Evolutionary conservation across 768 basidiomycete genomes (phyloP), one percentile per base, ranked within the genome.

Genomic region (Gautieria morchelliformis): DNA sequence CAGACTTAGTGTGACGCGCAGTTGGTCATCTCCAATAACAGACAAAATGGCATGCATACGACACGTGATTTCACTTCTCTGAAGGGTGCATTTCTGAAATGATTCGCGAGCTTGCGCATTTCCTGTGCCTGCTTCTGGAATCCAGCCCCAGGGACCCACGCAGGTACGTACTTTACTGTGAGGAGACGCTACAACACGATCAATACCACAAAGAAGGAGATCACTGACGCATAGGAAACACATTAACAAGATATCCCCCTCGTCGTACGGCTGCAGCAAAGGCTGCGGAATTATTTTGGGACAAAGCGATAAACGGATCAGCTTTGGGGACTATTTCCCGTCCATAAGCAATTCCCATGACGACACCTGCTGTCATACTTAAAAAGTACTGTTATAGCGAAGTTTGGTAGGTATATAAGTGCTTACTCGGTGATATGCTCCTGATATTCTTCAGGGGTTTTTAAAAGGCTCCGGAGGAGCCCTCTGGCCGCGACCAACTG

Each of bases 401-500:
- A 22, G 19, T 17, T 27, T 6, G 39, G 45, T 17, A 30, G 3
- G 4, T 35, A 39, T 10, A 6, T 15, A 32, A 30, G n/a, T 19
- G 33, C 53, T 20, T 45, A 56, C 53, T 46, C 15, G 41, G 74
- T 66, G 37, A 74, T 64, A 61, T 73, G 67, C 53, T 72, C 64
- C 32, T 65, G 58, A 59, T 72, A 77, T 5, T 70, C 64, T 15
- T 67, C 66, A 10, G 77, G 76, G n/a, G 59, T 66, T 24, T 66
- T 49, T 5, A 72, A 66, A 33, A 78, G 61, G 62, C 69, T 69
- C 20, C 74, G 70, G 5, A 75, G 67, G 35, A 76, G 61, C 4
- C 67, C 66, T 42, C 71, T 71, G 4, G 73, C 67, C 58, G 77
- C 72, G 49, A 70, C 44, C 27, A 56, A n/a, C 50, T 72, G 71